Evolutionary conservation across 1,139 yeast genomes (phyloP), one percentile per base, ranked within the genome.

Genomic region (Pichia sp.): DNA sequence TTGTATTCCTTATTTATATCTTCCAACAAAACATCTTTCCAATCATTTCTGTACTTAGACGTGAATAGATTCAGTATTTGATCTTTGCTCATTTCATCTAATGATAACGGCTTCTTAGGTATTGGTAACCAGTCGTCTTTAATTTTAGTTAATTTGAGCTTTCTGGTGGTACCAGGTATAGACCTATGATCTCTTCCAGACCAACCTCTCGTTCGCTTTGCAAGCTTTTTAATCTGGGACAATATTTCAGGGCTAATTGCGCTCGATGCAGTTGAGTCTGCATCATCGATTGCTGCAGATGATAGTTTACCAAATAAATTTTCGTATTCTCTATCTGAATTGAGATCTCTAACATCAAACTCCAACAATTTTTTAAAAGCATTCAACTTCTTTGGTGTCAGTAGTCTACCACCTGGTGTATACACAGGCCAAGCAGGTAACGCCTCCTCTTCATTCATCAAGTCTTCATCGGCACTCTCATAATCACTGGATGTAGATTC

Each of bases 111-210:
- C 45, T 80, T 79, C 43, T 72, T 70, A 17, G 74, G 64, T 0
- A 86, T 75, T 1, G 95, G 95, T 15, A 84, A 61, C 84, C 91
- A 85, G 56, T 84, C 93, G 48, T 84, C 89, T 56, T 82, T 74
- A 33, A 86, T 77, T 52, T 79, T 78, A 0, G 94, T 79, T 44
- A 86, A 67, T 10, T 76, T 67, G 39, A 84, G 62, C 51, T 81
- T 81, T 48, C 88, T 69, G 0, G 79, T 62, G 0, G 85, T 74
- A 8, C 93, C 93, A 0, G 94, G 89, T 5, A 84, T 74, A 11
- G 77, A 66, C 39, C 82, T 63, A 44, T 80, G 76, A 55, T 84
- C 94, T 50, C 77, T 74, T 0, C 95, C 94, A 37, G 88, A 81
- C 93, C 94, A 85, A 18, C 86, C 86, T 51, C 84, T 69, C 1